phyloP scores from a whole-genome alignment of 2,329 filamentous ascomycete species.

The Aspergillus pseudonomiae region DNA sequence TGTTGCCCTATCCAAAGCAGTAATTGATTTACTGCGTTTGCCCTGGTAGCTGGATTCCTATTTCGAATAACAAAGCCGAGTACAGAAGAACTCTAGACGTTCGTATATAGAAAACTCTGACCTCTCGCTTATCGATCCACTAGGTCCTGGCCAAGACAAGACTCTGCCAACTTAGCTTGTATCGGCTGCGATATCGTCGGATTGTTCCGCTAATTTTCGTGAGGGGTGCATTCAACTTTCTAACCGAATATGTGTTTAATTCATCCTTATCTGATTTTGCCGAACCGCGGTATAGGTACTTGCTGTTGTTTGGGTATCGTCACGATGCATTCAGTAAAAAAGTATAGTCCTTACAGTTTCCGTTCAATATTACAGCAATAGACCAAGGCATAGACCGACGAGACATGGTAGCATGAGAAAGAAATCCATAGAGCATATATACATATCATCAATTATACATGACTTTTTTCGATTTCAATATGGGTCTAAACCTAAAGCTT shows the following conservation, averaged over 20 bases:
- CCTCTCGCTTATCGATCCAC: neutral
- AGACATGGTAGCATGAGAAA: neutral
- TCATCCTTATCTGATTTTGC: neutral
- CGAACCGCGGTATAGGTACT: neutral
- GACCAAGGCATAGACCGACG: neutral
- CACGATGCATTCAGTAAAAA: rapidly evolving
- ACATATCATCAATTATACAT: neutral
- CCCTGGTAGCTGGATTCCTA: neutral
- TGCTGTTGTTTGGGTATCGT: neutral
- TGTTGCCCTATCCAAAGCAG: neutral
- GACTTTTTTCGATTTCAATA: neutral
- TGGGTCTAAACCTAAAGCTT: constrained; percentile 40
- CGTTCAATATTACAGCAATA: neutral
- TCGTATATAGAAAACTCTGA: neutral
- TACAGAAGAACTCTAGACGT: neutral
- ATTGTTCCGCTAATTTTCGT: neutral
- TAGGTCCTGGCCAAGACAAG: neutral
- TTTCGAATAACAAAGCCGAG: neutral
- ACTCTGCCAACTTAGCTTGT: neutral
- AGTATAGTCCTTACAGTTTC: neutral
- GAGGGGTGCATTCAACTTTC: neutral
- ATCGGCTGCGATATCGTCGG: neutral
- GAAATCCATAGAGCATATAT: neutral
- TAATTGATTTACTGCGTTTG: neutral
- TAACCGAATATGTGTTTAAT: neutral